Evolutionary conservation across 1,139 yeast species (phyloP), one percentile per base, ranked within the genome.

Genomic region (Pichia kudriavzevii): DNA sequence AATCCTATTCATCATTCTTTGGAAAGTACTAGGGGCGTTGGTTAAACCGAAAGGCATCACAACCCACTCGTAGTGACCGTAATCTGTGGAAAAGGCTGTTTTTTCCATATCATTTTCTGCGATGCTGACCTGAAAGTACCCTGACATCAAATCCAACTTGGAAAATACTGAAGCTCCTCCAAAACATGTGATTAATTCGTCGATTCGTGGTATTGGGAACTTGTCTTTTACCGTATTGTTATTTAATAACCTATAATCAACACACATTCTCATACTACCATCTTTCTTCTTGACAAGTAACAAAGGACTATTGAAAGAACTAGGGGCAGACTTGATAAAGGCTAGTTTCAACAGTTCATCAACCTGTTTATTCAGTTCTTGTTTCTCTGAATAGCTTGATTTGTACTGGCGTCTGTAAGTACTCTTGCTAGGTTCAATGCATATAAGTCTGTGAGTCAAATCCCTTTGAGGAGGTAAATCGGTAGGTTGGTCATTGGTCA

Each of bases 41-140:
- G 39, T 32, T 9, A 45, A 38, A 7, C 52, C 51, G 28, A 52
- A 50, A 1, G 49, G 54, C 52, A 53, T 46, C 4, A 43, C 49
- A 1, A 22, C 26, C 35, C 35, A 53, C 32, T 50, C 44, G 28
- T 38, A 49, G 8, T 41, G 50, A 15, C 32, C 31, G 31, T 22
- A 26, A 7, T 22, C 20, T 5, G 35, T 28, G 5, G 30, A 27
- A 27, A 20, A 28, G 27, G 38, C 38, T 2, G 31, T 34, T 23
- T 30, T 34, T 21, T 22, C 31, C 11, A 26, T 18, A 34, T 44
- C 44, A 7, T 23, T 29, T 4, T 36, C 35, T 4, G 26, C 28
- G n/a, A 47, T 30, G 12, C 46, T 34, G 4, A 48, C 35, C 19
- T 50, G 50, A 25, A 38, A 33, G 26, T 46, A 47, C 5, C 52